These are phyloP conservation scores for Lodderomyces jiufengensis DNA, from an alignment of 1,139 yeast species.

Conservation along the genomic window DNA sequence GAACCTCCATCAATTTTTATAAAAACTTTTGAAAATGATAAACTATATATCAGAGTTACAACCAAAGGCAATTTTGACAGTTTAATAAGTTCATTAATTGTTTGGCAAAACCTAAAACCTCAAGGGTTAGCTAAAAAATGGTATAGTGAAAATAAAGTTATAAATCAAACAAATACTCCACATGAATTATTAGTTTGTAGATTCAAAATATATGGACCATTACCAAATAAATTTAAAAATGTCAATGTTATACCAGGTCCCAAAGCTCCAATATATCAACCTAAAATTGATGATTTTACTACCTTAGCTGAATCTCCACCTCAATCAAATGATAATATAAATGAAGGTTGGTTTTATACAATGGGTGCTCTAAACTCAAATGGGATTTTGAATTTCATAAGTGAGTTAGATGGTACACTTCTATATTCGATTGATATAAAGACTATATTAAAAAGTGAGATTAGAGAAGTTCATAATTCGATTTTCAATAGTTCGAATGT, in stretches of 20 bases:
- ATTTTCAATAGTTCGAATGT: conserved; percentile 60
- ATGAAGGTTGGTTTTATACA: conserved; percentile 71
- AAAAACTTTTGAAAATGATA: conserved; percentile 44
- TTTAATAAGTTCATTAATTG: conserved; percentile 48
- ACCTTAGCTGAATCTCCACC: conserved; percentile 4
- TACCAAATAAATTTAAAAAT: conserved; percentile 43
- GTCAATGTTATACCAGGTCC: conserved; percentile 43
- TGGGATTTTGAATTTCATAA: conserved; percentile 61
- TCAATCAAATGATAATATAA: conserved; percentile 16
- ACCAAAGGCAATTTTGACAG: conserved; percentile 45
- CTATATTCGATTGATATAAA: conserved; percentile 61
- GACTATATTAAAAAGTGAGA: conserved; percentile 57
- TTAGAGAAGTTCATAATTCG: conserved; percentile 66
- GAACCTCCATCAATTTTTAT: conserved; percentile 47
- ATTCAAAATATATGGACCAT: conserved; percentile 61
- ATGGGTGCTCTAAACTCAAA: conserved; percentile 69
- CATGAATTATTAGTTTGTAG: conserved; percentile 58
- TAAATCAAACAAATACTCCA: conserved; percentile 15
- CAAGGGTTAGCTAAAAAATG: conserved; percentile 58
- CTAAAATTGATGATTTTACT: conserved; percentile 15
- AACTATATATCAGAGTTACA: conserved; percentile 44
- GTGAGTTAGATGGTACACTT: conserved; percentile 66
- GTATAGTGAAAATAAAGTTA: conserved; percentile 43
- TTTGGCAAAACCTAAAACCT: conserved; percentile 64
- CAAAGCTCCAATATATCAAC: conserved; percentile 43